Base-by-base conservation (phyloP, 768 basidiomycete species). In the Mycena sanguinolenta region DNA sequence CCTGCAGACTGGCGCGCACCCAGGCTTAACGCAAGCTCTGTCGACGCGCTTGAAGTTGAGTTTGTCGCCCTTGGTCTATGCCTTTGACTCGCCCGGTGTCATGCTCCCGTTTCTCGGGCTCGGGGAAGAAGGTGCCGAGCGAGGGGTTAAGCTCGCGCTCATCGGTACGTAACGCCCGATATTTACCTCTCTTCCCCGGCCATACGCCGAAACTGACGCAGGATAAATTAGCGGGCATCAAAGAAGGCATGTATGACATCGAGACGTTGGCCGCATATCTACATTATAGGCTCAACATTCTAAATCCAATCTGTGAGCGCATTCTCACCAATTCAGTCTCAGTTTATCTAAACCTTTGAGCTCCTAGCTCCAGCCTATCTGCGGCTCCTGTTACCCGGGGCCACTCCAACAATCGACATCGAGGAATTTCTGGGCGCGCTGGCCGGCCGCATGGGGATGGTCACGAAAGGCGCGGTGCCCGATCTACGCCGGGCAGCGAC, bases 51-150 rank as follows among this genome's bases (percentile, higher is more conserved):
- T 99, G 52, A 96, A 96, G 81, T 85, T 99, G 62, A 92, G 90
- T 28, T 79, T 92, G 67, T 86, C 91, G 63, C 96, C 96, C 3
- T 82, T 90, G 10, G 92, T 98, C 14, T 99, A 99, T 83, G 94
- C 98, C 5, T 96, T 92, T 76, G 98, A 99, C 84, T 91, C 95
- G 12, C 98, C 98, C 2, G 98, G 98, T 3, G 94, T 99, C 55
- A 99, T 99, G 97, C 85, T 98, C 50, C 95, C 96, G 14, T 99
- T 93, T 82, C 87, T 99, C 34, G 98, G 98, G 1, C 89, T 85
- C 67, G 98, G 98, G 6, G 86, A 88, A 63, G 87, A 87, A 72
- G 97, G 96, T 21, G 92, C 95, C 59, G 98, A 99, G 80, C 87
- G 95, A 76, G 97, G 95, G 14, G 87, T 98, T 62, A 98, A 97